These are phyloP conservation scores for Penicillium sp. DNA, from an alignment of 2,329 filamentous ascomycete species.

Conservation along the genomic window DNA sequence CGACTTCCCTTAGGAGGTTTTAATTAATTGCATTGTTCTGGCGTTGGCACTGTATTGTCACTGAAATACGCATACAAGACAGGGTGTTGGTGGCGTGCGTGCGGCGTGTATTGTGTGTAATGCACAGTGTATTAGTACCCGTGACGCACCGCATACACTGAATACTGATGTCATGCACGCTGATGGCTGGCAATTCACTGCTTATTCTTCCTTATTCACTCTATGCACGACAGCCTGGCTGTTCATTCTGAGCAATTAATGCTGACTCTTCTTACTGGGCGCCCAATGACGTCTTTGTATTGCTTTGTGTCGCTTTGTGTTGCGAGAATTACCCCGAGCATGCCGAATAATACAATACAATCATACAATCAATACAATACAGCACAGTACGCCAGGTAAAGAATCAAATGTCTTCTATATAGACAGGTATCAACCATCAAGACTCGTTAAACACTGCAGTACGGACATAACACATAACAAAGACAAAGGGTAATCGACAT, in stretches of 20 bases:
- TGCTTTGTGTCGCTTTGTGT: neutral
- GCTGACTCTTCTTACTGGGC: too few species aligned
- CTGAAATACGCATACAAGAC: neutral
- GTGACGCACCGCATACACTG: slow-evolving; percentile 12
- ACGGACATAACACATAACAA: slow-evolving; percentile 13
- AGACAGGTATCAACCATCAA: slow-evolving; percentile 5
- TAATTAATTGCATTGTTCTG: neutral
- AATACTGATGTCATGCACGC: neutral
- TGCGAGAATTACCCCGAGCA: neutral
- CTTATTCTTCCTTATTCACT: neutral
- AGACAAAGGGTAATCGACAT: neutral
- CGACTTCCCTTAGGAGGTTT: slow-evolving; percentile 3
- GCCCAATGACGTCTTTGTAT: neutral
- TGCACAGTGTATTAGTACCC: slow-evolving; percentile 12
- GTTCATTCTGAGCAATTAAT: too few species aligned
- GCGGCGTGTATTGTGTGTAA: neutral
- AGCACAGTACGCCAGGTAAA: neutral
- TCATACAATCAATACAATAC: neutral
- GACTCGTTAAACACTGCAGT: neutral
- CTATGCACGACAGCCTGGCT: too few species aligned
- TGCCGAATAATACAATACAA: neutral
- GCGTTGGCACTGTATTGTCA: neutral
- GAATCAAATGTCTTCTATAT: slow-evolving; percentile 2
- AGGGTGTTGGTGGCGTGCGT: neutral
- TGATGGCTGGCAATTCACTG: neutral